phyloP scores from a whole-genome alignment of 2,329 filamentous ascomycete species.

The Helotiales sp. region DNA sequence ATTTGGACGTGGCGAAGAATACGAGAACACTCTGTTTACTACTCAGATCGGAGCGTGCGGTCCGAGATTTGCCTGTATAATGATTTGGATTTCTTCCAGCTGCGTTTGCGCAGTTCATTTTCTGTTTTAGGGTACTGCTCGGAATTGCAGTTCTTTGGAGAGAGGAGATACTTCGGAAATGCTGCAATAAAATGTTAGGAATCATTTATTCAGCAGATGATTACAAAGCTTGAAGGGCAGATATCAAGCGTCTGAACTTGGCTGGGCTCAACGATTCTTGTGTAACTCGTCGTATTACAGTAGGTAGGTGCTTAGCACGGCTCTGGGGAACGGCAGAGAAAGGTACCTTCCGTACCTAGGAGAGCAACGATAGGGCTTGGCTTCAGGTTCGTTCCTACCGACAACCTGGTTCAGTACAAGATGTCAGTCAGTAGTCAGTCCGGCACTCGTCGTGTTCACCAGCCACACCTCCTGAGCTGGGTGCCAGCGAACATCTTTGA shows the following conservation, averaged over 20 bases:
- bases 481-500: background rate
- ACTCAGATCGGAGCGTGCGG: background rate
- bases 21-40: background rate
- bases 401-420: background rate
- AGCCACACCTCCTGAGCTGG: constrained; percentile 7
- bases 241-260: background rate
- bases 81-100: background rate
- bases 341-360: no score
- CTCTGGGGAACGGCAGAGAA: background rate
- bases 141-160: background rate
- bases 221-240: background rate
- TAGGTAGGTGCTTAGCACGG: background rate
- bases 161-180: background rate
- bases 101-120: background rate
- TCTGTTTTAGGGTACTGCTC: background rate
- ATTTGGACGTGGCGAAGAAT: background rate
- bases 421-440: background rate
- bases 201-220: background rate
- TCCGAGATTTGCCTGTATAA: background rate
- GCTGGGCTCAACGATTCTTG: background rate
- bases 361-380: background rate
- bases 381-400: background rate
- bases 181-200: background rate
- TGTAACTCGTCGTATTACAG: no score
- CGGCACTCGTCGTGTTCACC: background rate